phyloP scores from a whole-genome alignment of 2,329 filamentous ascomycete species.

The Penicillium sp. region DNA sequence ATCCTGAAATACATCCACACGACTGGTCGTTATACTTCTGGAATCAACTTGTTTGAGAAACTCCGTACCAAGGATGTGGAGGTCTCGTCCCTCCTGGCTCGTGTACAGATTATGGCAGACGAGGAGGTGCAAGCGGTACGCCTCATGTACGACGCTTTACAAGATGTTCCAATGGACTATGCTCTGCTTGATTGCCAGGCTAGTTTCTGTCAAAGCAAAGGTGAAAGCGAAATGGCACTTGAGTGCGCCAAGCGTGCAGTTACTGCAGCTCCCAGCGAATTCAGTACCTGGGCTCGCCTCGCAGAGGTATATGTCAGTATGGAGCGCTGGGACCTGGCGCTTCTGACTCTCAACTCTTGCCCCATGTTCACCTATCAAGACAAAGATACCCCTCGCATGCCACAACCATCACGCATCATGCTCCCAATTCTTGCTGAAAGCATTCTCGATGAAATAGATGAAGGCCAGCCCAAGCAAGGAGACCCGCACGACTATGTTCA shows the following conservation, averaged over 20 bases:
- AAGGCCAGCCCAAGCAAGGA: constrained; percentile 63
- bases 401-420: constrained; percentile 77
- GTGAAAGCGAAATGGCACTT: constrained; percentile 73
- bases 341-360: constrained; percentile 93
- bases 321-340: constrained; percentile 92
- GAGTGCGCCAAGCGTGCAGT: constrained; percentile 92
- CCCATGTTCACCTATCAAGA: constrained; percentile 99
- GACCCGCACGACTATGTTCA: constrained; percentile 79
- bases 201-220: constrained; percentile 81
- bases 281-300: constrained; percentile 88
- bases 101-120: constrained; percentile 85
- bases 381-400: constrained; percentile 90
- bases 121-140: constrained; percentile 94
- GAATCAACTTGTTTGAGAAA: constrained; percentile 96
- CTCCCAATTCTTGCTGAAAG: constrained; percentile 82
- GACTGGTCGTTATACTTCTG: constrained; percentile 84
- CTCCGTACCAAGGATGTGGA: constrained; percentile 82
- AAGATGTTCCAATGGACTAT: constrained; percentile 94
- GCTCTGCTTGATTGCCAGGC: constrained; percentile 91
- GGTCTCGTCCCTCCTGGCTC: constrained; percentile 83
- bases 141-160: constrained; percentile 75
- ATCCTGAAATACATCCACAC: constrained; percentile 91
- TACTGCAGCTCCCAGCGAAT: constrained; percentile 90
- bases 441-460: constrained; percentile 89
- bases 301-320: constrained; percentile 88